Conservation (phyloP, 2,329 filamentous ascomycete species). For the Colletotrichum tropicicola region DNA sequence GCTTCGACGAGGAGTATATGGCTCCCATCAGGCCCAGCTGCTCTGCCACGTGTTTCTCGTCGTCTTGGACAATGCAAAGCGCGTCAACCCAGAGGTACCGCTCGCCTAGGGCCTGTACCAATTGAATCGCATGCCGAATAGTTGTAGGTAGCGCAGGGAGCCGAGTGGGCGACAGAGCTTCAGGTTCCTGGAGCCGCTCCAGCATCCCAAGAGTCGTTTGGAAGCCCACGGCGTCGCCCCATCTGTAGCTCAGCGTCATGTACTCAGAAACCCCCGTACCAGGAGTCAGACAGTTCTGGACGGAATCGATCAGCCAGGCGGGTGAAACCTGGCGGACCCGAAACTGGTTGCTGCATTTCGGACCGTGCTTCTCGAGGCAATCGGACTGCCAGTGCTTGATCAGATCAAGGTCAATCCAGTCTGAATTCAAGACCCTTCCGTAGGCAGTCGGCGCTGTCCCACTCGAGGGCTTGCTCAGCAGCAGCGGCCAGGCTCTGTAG, state of each 20-base stretch:
- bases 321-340: too few species aligned
- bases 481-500: too few species aligned
- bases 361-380: too few species aligned
- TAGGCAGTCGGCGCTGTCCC: too few species aligned
- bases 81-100: constrained; percentile 4
- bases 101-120: not conserved
- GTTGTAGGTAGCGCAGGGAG: not conserved
- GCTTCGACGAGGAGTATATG: not conserved
- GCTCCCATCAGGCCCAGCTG: not conserved
- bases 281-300: too few species aligned
- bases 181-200: not conserved
- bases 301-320: too few species aligned
- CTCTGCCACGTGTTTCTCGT: not conserved
- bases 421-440: too few species aligned
- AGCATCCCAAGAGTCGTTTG: rapidly evolving
- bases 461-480: too few species aligned
- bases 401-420: too few species aligned
- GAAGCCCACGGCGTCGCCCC: not conserved
- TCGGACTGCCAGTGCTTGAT: too few species aligned
- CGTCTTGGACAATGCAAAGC: not conserved
- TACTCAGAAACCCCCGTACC: too few species aligned
- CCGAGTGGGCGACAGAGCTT: not conserved
- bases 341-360: too few species aligned
- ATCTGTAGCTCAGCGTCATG: not conserved
- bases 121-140: not conserved